Conservation (phyloP, 495 filamentous ascomycete species). For the Aspergillus diversus region DNA sequence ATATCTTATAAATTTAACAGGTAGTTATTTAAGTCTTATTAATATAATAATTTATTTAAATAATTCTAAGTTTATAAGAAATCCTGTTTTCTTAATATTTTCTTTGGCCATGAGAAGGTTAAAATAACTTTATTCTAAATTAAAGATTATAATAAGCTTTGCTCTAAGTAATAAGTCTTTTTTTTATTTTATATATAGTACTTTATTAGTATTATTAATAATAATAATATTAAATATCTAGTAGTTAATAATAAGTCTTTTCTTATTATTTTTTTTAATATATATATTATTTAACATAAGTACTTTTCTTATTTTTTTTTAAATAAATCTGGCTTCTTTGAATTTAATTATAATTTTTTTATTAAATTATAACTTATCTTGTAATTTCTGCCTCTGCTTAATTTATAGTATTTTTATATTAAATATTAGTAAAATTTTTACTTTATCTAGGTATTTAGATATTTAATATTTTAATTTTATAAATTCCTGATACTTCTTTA, state of each 20-base stretch:
- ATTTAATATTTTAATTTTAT: not conserved
- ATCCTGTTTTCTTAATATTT: constrained; percentile 9
- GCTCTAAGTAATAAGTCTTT: not conserved
- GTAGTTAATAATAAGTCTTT: not conserved
- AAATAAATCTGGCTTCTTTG: not conserved
- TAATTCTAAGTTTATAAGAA: constrained; percentile 10
- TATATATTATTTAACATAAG: constrained; percentile 17
- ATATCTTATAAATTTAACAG: constrained; percentile 1
- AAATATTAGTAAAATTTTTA: not conserved
- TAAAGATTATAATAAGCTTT: constrained; percentile 11
- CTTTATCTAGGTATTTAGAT: not conserved
- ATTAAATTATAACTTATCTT: not conserved
- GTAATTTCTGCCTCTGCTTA: not conserved
- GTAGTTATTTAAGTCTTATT: not conserved
- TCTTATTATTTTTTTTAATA: constrained; percentile 3
- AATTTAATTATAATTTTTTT: not conserved
- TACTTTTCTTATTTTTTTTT: constrained; percentile 14
- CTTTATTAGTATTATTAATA: constrained; percentile 6
- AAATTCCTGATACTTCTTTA: not conserved
- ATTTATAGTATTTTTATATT: not conserved
- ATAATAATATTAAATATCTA: constrained; percentile 3
- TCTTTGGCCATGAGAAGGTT: constrained; percentile 11
- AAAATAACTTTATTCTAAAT: constrained; percentile 12
- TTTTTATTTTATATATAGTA: constrained; percentile 18
- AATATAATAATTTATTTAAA: constrained; percentile 9